Evolutionary conservation across 2,329 filamentous ascomycete genomes (phyloP).

Genomic region (Aschersonia sp.): DNA sequence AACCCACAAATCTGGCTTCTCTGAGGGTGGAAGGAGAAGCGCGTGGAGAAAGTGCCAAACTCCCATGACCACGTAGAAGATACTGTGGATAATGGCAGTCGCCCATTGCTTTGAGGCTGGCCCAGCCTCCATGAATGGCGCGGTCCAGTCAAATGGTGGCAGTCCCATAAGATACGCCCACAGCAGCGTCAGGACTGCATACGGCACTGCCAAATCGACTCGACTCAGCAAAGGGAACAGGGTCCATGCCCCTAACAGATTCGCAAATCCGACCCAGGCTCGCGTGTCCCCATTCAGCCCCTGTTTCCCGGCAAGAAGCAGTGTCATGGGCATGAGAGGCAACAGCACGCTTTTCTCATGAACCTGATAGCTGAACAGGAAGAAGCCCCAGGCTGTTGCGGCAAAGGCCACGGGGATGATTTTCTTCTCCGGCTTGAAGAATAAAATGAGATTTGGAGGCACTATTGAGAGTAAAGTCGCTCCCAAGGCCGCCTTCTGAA

Average conservation of each 20-base stretch:
- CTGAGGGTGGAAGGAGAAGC: slow-evolving; percentile 49
- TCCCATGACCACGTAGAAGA: slow-evolving; percentile 65
- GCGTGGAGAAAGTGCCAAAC: slow-evolving; percentile 69
- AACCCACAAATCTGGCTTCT: slow-evolving; percentile 89
- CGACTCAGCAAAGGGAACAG: slow-evolving; percentile 82
- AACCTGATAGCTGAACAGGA: slow-evolving; percentile 94
- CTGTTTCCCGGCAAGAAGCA: slow-evolving; percentile 65
- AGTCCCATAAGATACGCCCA: slow-evolving; percentile 89
- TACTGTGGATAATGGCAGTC: slow-evolving; percentile 55
- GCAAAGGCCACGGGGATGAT: slow-evolving; percentile 70
- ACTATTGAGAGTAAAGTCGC: slow-evolving; percentile 65
- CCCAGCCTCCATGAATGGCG: slow-evolving; percentile 44
- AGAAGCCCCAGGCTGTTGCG: slow-evolving; percentile 88
- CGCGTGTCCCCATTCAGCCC: slow-evolving; percentile 64
- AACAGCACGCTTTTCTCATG: slow-evolving; percentile 96
- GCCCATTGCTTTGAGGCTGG: slow-evolving; percentile 25
- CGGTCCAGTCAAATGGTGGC: slow-evolving; percentile 59
- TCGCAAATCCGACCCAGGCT: slow-evolving; percentile 93
- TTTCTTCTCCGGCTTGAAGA: slow-evolving; percentile 62
- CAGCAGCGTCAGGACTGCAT: slow-evolving; percentile 67
- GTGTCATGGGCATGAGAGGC: slow-evolving; percentile 83
- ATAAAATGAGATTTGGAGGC: slow-evolving; percentile 66
- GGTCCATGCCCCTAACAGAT: slow-evolving; percentile 80
- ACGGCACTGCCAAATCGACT: slow-evolving; percentile 73
- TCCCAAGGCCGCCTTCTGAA: slow-evolving; percentile 63